phyloP scores from a whole-genome alignment of 352 stramenopile species.

The Pythium folliculosum region DNA sequence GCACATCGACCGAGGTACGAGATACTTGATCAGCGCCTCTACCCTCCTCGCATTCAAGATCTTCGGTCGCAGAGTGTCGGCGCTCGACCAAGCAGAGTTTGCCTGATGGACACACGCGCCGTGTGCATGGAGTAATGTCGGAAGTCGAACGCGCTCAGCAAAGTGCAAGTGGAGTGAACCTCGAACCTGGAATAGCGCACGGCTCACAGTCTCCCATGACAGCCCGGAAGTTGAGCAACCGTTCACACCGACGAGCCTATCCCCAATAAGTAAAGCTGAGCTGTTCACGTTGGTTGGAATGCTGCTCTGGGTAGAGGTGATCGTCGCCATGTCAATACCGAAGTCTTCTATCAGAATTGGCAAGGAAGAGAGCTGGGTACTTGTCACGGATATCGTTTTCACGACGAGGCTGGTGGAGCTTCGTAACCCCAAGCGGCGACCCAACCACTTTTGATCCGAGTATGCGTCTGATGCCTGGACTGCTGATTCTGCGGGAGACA shows the following conservation, averaged over 20 bases:
- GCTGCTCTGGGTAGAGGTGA: not conserved
- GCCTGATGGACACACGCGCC: conserved; percentile 56
- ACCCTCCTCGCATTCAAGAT: conserved; percentile 48
- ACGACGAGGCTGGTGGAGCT: not conserved
- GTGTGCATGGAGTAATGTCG: conserved; percentile 50
- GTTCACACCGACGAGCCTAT: conserved; percentile 71
- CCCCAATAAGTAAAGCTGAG: conserved; percentile 34
- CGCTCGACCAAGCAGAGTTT: conserved; percentile 70
- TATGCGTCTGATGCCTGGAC: not conserved
- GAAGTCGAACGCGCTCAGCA: conserved; percentile 25
- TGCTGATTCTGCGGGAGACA: no score
- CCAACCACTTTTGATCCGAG: not conserved
- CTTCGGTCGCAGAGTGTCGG: conserved; percentile 45
- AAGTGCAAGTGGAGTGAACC: conserved; percentile 55
- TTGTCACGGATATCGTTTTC: conserved; percentile 19
- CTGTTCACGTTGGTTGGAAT: not conserved
- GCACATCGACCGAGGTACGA: conserved; percentile 62
- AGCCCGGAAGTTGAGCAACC: conserved; percentile 37
- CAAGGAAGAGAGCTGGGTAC: conserved; percentile 19
- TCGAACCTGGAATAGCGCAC: conserved; percentile 22
- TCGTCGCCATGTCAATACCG: conserved; percentile 11
- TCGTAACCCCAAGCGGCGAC: not conserved
- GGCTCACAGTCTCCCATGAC: conserved; percentile 16
- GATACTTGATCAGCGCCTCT: conserved; percentile 62
- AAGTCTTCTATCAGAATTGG: conserved; percentile 22